These are phyloP conservation scores for Talaromyces albobiverticillius DNA, from an alignment of 2,329 filamentous ascomycete species.

Conservation along the genomic window DNA sequence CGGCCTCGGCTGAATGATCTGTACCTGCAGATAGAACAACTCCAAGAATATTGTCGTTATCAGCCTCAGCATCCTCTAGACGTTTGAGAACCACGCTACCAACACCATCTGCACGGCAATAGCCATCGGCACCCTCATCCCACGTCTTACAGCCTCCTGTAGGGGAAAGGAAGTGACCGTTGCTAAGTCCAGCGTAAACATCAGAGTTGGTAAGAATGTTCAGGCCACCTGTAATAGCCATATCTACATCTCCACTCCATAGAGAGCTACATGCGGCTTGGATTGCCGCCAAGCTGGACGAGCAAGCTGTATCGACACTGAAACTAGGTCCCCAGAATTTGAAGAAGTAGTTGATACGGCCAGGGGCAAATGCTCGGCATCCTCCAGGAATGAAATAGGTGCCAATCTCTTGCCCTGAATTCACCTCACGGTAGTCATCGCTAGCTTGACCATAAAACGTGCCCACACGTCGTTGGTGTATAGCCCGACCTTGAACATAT, in stretches of 20 bases:
- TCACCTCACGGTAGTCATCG: constrained; percentile 64
- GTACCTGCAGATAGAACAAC: constrained; percentile 38
- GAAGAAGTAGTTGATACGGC: constrained; percentile 70
- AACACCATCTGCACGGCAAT: constrained; percentile 49
- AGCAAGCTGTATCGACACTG: constrained; percentile 70
- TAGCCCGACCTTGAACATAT: constrained; percentile 67
- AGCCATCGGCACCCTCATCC: constrained; percentile 47
- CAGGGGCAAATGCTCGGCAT: constrained; percentile 56
- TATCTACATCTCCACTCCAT: constrained; percentile 72
- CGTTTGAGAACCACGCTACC: constrained; percentile 47
- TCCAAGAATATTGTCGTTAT: constrained; percentile 38
- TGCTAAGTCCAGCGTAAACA: constrained; percentile 68
- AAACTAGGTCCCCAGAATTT: constrained; percentile 68
- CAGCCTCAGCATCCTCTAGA: constrained; percentile 45
- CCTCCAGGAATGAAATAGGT: constrained; percentile 62
- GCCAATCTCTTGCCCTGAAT: constrained; percentile 66
- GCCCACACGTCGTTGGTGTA: constrained; percentile 60
- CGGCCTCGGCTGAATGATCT: constrained; percentile 42
- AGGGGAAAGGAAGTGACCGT: constrained; percentile 26
- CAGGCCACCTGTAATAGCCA: constrained; percentile 70
- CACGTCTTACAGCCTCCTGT: constrained; percentile 46
- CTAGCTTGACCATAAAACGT: constrained; percentile 71
- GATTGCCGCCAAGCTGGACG: constrained; percentile 66
- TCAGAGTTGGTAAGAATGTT: constrained; percentile 70
- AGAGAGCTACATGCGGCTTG: constrained; percentile 67